Evolutionary conservation across 495 filamentous ascomycete genomes (phyloP), one percentile per base, ranked within the genome.

Genomic region (Echria macrotheca): DNA sequence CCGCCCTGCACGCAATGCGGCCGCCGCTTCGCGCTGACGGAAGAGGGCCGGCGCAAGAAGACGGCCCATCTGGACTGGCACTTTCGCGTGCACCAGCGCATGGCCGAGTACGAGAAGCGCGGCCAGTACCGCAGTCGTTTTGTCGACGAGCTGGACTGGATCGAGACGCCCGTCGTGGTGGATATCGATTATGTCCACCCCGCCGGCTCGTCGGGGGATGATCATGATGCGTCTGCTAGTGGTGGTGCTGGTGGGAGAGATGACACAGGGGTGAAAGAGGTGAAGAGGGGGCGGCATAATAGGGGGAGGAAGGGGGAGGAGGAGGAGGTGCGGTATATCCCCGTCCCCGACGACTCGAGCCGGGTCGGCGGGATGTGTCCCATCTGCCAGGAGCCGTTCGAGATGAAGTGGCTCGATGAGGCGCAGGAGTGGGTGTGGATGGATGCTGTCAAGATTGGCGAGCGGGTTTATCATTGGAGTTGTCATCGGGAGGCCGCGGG

Each of bases 51-150:
- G 52, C 78, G 80, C 58, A 83, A 83, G 68, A 97, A 97, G 68
- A 84, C 85, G n/a, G 80, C 86, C 1, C 93, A 98, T 69, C 77
- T 96, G 65, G 93, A 98, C 64, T 97, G 91, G 93, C 93, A 98
- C 65, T 98, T 98, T 71, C 79, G 83, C 23, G 91, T 91, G 2
- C 91, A 96, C 61, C 86, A 88, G 63, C 85, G 91, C 19, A 84
- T 93, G 71, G 79, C 80, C 5, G 91, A 97, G 32, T 81, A 81
- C 31, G 80, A 85, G 53, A 86, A 82, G 62, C 79, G 88, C 33
- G 89, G 86, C 8, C 86, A 94, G 55, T 88, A 87, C 58, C 81
- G 93, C 25, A 89, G 85, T 64, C 96, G 88, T 88, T 95, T 93
- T 63, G 84, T 95, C 39, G 88, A 90, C 60, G 89, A 95, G 71